Evolutionary conservation across 1,284 basidiomycete species (phyloP).

Genomic region (Sphaerobolus stellatus): DNA sequence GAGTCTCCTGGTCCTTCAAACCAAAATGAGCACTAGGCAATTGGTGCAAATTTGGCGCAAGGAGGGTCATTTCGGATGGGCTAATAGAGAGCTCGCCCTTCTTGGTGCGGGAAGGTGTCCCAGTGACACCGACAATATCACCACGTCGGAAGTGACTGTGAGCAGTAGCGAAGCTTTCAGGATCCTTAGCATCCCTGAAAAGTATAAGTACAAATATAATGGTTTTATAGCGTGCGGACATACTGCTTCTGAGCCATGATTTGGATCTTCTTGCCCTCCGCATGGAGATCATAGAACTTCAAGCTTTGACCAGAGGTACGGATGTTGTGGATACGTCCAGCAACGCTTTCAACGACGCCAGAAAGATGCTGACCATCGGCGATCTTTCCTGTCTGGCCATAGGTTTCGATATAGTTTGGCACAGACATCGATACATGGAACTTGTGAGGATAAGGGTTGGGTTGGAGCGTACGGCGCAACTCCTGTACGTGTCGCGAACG

Average conservation of each 20-base stretch:
- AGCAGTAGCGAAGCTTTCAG: constrained; percentile 67
- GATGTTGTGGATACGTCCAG: constrained; percentile 91
- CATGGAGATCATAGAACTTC: constrained; percentile 93
- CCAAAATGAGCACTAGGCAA: constrained; percentile 89
- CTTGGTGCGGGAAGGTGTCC: constrained; percentile 89
- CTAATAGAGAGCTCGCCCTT: constrained; percentile 95
- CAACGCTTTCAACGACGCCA: constrained; percentile 58
- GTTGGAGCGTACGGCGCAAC: constrained; percentile 81
- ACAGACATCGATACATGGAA: constrained; percentile 89
- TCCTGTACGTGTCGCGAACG: constrained; percentile 86
- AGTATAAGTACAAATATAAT: neutral
- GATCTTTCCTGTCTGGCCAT: constrained; percentile 73
- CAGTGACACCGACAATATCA: constrained; percentile 93
- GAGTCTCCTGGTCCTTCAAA: constrained; percentile 93
- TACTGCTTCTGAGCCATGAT: constrained; percentile 92
- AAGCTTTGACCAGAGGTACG: constrained; percentile 83
- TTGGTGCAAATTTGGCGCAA: constrained; percentile 95
- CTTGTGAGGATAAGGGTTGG: constrained; percentile 99
- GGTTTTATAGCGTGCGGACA: constrained; percentile 29
- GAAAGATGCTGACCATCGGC: constrained; percentile 60
- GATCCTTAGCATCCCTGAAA: constrained; percentile 68
- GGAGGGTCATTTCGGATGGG: constrained; percentile 80
- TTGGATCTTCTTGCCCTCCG: constrained; percentile 92
- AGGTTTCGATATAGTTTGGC: constrained; percentile 73
- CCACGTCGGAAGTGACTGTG: constrained; percentile 93